Percentiles rank a stretch among this genome's conserved stretches.
Conservation (phyloP, 164 flowering plant genomes). For the Buxus sempervirens region DNA sequence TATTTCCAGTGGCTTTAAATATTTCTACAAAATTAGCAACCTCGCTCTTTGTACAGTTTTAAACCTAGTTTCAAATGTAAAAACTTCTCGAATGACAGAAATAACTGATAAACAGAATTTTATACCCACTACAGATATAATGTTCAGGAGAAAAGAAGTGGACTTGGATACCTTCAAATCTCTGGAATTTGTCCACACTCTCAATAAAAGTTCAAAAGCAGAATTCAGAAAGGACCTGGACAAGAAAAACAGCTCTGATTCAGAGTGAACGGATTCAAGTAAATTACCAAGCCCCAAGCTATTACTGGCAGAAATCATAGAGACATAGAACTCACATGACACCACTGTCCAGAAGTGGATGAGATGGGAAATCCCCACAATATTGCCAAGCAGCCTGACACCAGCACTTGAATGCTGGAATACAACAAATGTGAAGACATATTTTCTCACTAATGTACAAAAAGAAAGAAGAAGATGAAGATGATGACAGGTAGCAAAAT, state of each 20-base stretch:
- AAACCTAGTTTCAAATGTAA: too few species aligned
- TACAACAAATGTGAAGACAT: constrained; percentile 4
- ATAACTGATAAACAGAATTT: too few species aligned
- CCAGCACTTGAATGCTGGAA: constrained; percentile 95
- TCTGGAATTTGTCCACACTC: constrained; percentile 91
- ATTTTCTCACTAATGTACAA: background rate
- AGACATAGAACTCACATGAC: constrained; percentile 61
- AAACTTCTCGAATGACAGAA: too few species aligned
- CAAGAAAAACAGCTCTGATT: constrained; percentile 13
- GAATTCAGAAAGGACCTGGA: constrained; percentile 95
- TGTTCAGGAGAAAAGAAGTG: background rate
- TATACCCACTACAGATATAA: too few species aligned
- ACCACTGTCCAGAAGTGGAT: constrained; percentile 62
- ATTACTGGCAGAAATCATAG: background rate
- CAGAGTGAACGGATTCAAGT: background rate
- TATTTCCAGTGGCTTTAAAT: too few species aligned
- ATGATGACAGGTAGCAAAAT: constrained; percentile 1
- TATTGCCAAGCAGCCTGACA: constrained; percentile 87
- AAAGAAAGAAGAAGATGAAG: background rate
- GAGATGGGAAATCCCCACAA: constrained; percentile 51
- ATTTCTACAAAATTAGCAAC: too few species aligned
- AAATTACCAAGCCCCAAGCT: background rate
- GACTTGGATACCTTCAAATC: constrained; percentile 66
- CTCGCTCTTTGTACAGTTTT: too few species aligned
- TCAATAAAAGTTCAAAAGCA: constrained; percentile 90